phyloP scores from a whole-genome alignment of 75 land plant genomes.

The Pinus taeda region DNA sequence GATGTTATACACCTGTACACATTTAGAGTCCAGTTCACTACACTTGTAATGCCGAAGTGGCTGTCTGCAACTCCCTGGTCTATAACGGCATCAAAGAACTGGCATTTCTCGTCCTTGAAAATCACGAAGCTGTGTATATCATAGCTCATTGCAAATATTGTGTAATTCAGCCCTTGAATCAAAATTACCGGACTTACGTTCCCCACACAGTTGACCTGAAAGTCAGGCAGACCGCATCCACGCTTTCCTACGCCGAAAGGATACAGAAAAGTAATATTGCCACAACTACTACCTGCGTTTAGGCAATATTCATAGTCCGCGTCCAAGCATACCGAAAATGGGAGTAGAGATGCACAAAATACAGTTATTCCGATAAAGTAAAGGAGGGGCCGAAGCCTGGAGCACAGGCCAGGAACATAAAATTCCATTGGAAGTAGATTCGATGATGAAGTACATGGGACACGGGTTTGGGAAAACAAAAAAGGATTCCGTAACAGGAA shows the following conservation, averaged over 20 bases:
- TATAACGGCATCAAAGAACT: too few species aligned
- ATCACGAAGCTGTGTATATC: not conserved
- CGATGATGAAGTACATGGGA: too few species aligned
- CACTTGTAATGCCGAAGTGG: too few species aligned
- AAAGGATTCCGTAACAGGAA: too few species aligned
- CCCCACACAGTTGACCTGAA: not conserved
- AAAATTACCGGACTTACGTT: not conserved
- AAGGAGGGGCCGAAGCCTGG: not conserved
- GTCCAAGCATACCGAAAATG: not conserved
- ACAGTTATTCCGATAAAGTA: not conserved
- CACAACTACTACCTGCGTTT: not conserved
- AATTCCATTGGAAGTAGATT: too few species aligned
- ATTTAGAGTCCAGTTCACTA: too few species aligned
- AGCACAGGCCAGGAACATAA: too few species aligned
- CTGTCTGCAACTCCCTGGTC: too few species aligned
- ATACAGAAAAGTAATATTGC: not conserved
- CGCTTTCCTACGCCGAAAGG: not conserved
- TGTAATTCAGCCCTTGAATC: not conserved
- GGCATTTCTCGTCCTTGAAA: too few species aligned
- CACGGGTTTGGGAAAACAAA: too few species aligned
- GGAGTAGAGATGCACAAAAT: not conserved
- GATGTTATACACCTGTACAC: too few species aligned
- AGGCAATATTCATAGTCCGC: not conserved
- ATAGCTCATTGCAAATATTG: not conserved
- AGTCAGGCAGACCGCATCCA: not conserved